Conservation (phyloP, 2,329 filamentous ascomycete species). For the Claviceps digitariae region DNA sequence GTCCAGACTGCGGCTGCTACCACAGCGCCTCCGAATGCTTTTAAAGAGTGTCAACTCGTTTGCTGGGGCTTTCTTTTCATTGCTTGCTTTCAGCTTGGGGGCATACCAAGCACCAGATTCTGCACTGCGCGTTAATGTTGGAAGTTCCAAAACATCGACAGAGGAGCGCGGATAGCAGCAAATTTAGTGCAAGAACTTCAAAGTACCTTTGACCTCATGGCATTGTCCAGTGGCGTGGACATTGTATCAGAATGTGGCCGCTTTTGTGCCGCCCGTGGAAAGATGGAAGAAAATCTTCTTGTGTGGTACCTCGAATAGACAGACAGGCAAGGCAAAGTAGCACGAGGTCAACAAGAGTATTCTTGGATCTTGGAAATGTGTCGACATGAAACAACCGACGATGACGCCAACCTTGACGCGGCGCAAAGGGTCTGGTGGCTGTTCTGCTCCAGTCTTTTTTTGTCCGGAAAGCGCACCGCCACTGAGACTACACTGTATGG, state of each 20-base stretch:
- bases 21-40: constrained; percentile 72
- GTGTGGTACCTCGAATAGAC: too few species aligned
- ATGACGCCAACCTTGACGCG: too few species aligned
- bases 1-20: constrained; percentile 70
- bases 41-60: not conserved
- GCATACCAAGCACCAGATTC: constrained; percentile 57
- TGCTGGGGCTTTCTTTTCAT: not conserved
- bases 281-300: too few species aligned
- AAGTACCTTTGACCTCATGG: constrained; percentile 53
- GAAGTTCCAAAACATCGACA: not conserved
- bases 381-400: too few species aligned
- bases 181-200: not conserved
- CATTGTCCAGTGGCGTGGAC: constrained; percentile 57
- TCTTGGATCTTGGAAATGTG: too few species aligned
- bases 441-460: not conserved
- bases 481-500: not conserved
- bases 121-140: constrained; percentile 18
- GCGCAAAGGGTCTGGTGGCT: too few species aligned
- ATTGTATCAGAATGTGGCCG: constrained; percentile 26
- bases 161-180: not conserved
- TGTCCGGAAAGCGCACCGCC: not conserved
- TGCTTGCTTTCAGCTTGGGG: not conserved
- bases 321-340: too few species aligned
- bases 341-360: not conserved
- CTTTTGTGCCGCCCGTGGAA: not conserved